Conservation (phyloP, 2,329 filamentous ascomycete species). For the Calonectria ilicicola region DNA sequence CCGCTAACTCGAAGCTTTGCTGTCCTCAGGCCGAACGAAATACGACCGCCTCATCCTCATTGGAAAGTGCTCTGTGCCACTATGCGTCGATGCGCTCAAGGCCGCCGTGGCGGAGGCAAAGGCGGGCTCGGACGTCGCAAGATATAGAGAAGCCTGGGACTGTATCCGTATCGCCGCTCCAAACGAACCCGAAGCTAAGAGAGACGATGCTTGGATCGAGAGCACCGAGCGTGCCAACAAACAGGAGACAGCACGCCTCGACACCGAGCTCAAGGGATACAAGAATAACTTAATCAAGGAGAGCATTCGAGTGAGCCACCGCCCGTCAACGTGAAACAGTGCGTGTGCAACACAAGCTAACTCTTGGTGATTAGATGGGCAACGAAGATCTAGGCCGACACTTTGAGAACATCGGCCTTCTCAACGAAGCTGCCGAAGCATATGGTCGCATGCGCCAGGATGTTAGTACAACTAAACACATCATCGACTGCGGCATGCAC, state of each 20-base stretch:
- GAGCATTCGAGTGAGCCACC: conserved; percentile 79
- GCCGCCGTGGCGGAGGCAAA: conserved; percentile 82
- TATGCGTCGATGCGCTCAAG: conserved; percentile 85
- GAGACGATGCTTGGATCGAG: conserved; percentile 82
- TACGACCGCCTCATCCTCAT: conserved; percentile 86
- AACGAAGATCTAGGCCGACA: conserved; percentile 92
- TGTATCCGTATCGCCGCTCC: conserved; percentile 74
- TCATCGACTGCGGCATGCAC: conserved; percentile 84
- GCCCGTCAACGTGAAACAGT: not conserved
- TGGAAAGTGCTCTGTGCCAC: conserved; percentile 79
- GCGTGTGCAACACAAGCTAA: conserved; percentile 22
- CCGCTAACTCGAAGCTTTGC: conserved; percentile 21
- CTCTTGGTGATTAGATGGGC: conserved; percentile 75
- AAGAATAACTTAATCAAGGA: conserved; percentile 98
- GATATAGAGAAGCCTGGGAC: conserved; percentile 78
- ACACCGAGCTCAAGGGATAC: conserved; percentile 88
- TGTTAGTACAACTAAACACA: conserved; percentile 84
- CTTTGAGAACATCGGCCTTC: conserved; percentile 82
- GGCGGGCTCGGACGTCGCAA: conserved; percentile 76
- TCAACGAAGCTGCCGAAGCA: conserved; percentile 78
- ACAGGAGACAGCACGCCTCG: conserved; percentile 79
- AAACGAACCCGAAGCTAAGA: conserved; percentile 73
- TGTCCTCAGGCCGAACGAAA: conserved; percentile 76
- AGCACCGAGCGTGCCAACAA: conserved; percentile 74
- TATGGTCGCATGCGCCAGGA: conserved; percentile 92